Evolutionary conservation across 73 alveolate species (phyloP).

Genomic region (Breviolum minutum): DNA sequence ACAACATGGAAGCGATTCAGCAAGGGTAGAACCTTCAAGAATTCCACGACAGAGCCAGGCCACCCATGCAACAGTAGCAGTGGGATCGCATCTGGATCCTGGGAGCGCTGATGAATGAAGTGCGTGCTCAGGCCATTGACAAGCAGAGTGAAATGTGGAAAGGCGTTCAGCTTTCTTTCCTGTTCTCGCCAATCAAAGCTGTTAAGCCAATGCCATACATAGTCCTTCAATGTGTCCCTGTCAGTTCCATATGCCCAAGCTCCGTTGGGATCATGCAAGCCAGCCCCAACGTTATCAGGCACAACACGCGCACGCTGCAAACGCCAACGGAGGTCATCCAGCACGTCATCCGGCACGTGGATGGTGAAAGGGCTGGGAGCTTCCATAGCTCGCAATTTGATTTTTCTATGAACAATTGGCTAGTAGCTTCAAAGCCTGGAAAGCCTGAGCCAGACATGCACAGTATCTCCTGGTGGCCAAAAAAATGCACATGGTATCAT

Average conservation of each 20-base stretch:
- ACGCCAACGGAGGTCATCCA: conserved; percentile 48
- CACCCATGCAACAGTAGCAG: conserved; percentile 87
- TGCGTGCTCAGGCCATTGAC: conserved; percentile 39
- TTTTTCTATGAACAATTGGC: too few species aligned
- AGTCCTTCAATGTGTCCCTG: conserved; percentile 32
- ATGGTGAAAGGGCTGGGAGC: conserved; percentile 39
- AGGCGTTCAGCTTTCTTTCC: conserved; percentile 45
- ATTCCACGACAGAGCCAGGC: conserved; percentile 88
- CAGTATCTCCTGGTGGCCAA: too few species aligned
- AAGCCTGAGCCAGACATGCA: too few species aligned
- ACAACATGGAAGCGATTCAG: conserved; percentile 71
- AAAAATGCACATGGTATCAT: too few species aligned
- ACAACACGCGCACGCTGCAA: conserved; percentile 43
- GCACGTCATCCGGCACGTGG: conserved; percentile 73
- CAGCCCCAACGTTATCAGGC: conserved; percentile 60
- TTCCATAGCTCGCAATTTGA: too few species aligned
- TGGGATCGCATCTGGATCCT: conserved; percentile 48
- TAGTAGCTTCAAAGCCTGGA: too few species aligned
- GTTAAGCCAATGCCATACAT: conserved; percentile 37
- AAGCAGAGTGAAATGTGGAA: conserved; percentile 57
- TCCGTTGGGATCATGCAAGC: conserved; percentile 30
- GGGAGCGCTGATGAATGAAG: conserved; percentile 56
- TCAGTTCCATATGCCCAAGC: conserved; percentile 61
- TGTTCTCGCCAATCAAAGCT: conserved; percentile 70
- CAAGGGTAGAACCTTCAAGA: conserved; percentile 61